Evolutionary conservation across 179 eudicot species (phyloP), one percentile per base, ranked within the genome.

Genomic region (Amaranthus tricolor): DNA sequence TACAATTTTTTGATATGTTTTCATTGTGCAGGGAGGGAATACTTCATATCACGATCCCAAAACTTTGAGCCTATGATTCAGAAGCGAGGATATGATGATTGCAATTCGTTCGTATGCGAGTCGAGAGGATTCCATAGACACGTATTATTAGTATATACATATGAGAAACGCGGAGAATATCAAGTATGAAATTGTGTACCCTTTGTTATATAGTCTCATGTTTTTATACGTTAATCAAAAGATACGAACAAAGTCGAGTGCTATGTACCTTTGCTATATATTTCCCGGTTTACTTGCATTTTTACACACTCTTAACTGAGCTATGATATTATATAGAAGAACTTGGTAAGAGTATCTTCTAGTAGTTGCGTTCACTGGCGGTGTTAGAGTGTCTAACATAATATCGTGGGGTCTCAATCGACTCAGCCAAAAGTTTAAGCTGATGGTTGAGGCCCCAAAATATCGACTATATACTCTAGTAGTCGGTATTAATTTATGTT

Each of bases 11-110:
- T 17, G 9, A 43, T 3, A 45, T 62, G 21, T 9, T 44, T 10
- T 31, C 16, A 9, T 74, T 74, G 19, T 88, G 90, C 96, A 91
- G 94, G 87, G 94, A 89, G 69, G 96, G 94, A 54, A 79, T 91
- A 81, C 86, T 91, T 11, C 88, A 82, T 59, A 66, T 91, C 78
- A 83, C 78, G 52, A 80, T 91, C 75, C 86, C 85, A 14, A 89
- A 91, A 81, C 84, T 84, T 67, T 83, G 82, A 83, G 59, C 43
- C 15, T 0, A 24, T n/a, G 44, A 40, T 13, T 14, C 1, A 8
- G 60, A 60, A 53, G 11, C 20, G 53, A 52, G 62, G 71, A 47
- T 40, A 24, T 47, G 24, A n/a, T 19, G n/a, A 50, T 20, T 62
- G 19, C 21, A 49, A 31, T 61, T 40, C 7, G 10, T 53, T 21